phyloP scores from a whole-genome alignment of 208 protist species.

The Hexamita inflata region DNA sequence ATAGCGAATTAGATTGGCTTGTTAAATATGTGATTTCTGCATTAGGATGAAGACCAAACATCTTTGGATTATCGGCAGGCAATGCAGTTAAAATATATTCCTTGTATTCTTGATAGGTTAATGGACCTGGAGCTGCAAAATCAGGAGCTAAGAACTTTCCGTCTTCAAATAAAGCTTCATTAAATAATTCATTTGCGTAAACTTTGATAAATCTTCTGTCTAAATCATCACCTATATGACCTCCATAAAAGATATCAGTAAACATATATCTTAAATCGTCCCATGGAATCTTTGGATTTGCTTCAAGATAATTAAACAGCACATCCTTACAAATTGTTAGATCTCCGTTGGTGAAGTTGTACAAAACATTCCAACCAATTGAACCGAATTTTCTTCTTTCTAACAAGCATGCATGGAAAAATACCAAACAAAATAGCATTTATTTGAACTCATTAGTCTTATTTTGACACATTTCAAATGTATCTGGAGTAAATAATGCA shows the following conservation, averaged over 20 bases:
- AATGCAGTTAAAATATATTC: constrained; percentile 68
- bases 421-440: constrained; percentile 79
- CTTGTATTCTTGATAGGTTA: constrained; percentile 74
- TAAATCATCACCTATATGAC: constrained; percentile 93
- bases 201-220: constrained; percentile 83
- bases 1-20: constrained; percentile 69
- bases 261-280: constrained; percentile 93
- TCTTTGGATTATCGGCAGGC: constrained; percentile 68
- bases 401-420: constrained; percentile 88
- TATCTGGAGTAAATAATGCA: constrained; percentile 76
- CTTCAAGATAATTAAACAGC: constrained; percentile 87
- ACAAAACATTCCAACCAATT: constrained; percentile 86
- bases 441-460: constrained; percentile 40
- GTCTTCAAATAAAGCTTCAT: constrained; percentile 24
- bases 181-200: constrained; percentile 58
- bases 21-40: constrained; percentile 93
- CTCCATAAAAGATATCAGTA: constrained; percentile 97
- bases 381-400: constrained; percentile 91
- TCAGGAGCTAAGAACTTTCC: constrained; percentile 66
- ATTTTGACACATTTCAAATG: constrained; percentile 68
- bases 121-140: constrained; percentile 53
- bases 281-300: constrained; percentile 67
- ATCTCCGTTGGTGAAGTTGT: constrained; percentile 89
- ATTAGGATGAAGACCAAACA: constrained; percentile 93
- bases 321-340: constrained; percentile 82